Percentiles rank a stretch among this genome's conserved stretches.
Conservation (phyloP, 1,284 basidiomycete genomes). For the Ustilago sp. region DNA sequence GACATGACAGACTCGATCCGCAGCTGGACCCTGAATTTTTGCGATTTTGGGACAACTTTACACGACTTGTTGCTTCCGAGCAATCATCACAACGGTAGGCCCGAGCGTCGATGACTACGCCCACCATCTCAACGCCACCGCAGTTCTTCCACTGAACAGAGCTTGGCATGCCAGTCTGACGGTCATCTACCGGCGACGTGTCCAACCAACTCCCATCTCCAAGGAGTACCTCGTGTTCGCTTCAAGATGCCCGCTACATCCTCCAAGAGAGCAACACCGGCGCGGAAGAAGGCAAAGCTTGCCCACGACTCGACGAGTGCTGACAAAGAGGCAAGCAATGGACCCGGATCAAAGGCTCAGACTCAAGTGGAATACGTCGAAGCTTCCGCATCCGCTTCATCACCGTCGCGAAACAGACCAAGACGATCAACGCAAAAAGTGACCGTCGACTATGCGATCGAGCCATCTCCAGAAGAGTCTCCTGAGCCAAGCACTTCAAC, state of each 20-base stretch:
- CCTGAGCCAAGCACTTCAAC: background rate
- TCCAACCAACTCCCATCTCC: too few relatives aligned
- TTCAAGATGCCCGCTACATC: conserved; percentile 22
- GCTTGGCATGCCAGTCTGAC: too few relatives aligned
- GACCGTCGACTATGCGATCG: background rate
- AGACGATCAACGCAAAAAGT: conserved; percentile 1
- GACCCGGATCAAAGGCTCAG: background rate
- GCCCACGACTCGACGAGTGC: background rate
- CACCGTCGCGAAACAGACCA: background rate
- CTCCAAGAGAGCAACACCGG: conserved; percentile 19
- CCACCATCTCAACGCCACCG: background rate
- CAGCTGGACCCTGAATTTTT: conserved; percentile 17
- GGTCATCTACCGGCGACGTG: too few relatives aligned
- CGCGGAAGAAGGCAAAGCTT: conserved; percentile 27
- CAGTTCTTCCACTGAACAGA: background rate
- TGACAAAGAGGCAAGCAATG: background rate
- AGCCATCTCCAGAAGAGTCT: background rate
- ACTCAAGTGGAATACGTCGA: background rate
- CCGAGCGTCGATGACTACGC: conserved; percentile 1
- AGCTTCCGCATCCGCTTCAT: background rate
- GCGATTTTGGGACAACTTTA: background rate
- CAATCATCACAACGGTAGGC: conserved; percentile 4
- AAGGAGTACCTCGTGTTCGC: too few relatives aligned
- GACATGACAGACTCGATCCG: background rate
- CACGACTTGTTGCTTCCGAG: background rate